phyloP scores from a whole-genome alignment of 2,329 filamentous ascomycete genomes.

The Thyridium curvatum region DNA sequence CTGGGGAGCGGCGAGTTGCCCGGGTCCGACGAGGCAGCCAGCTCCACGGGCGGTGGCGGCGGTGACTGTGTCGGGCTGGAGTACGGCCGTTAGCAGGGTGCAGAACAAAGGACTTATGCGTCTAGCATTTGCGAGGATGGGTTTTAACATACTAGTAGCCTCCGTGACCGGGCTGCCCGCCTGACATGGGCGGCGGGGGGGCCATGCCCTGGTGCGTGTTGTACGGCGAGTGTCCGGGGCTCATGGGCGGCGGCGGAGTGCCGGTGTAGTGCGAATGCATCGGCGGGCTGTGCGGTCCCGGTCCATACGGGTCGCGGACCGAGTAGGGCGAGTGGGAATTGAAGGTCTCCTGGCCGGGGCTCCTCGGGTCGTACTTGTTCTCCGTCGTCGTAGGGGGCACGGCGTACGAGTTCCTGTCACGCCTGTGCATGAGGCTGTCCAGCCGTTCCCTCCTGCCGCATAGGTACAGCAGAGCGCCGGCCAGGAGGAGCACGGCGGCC shows the following conservation, averaged over 20 bases:
- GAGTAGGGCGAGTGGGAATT: constrained; percentile 16
- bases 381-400: constrained; percentile 13
- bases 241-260: constrained; percentile 11
- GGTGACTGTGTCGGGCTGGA: constrained; percentile 1
- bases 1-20: constrained; percentile 25
- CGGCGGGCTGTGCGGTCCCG: constrained; percentile 9
- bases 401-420: no score
- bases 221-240: constrained; percentile 4
- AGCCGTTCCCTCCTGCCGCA: constrained; percentile 35
- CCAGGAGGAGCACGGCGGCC: constrained; percentile 35
- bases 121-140: no score
- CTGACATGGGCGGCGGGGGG: not conserved
- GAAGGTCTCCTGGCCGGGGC: constrained; percentile 22
- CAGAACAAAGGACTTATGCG: no score
- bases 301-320: constrained; percentile 16
- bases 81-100: constrained; percentile 1
- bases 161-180: constrained; percentile 1
- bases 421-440: constrained; percentile 10
- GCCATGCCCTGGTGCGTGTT: constrained; percentile 1
- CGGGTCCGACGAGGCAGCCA: constrained; percentile 23
- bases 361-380: constrained; percentile 20
- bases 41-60: constrained; percentile 20
- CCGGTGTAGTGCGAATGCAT: constrained; percentile 2
- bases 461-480: constrained; percentile 39
- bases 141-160: constrained; percentile 6